phyloP scores from a whole-genome alignment of 2,329 filamentous ascomycete species.

The Didymella glomerata region DNA sequence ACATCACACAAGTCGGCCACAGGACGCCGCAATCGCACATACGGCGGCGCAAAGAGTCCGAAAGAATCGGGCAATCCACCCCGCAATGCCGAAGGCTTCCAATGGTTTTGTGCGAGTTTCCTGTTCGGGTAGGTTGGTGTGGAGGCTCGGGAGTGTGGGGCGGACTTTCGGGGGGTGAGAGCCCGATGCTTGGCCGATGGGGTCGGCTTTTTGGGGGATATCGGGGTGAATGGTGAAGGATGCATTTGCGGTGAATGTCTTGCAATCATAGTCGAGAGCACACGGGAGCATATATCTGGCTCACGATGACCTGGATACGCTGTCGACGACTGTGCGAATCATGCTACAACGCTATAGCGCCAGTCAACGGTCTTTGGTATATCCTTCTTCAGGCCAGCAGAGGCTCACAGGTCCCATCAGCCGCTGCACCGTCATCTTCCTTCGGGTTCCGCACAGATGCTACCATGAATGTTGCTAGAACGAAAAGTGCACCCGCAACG shows the following conservation, averaged over 20 bases:
- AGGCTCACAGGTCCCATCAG: background rate
- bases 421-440: background rate
- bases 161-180: slow-evolving; percentile 14
- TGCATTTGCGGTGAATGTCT: too few species aligned
- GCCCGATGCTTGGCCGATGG: slow-evolving; percentile 11
- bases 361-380: background rate
- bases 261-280: too few species aligned
- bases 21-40: slow-evolving; percentile 2
- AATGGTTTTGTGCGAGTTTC: slow-evolving; percentile 14
- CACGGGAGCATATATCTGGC: background rate
- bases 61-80: slow-evolving; percentile 20
- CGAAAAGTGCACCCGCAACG: slow-evolving; percentile 21
- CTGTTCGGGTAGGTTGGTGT: slow-evolving; percentile 9
- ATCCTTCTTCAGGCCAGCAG: background rate
- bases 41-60: slow-evolving; percentile 10
- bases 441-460: background rate
- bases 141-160: slow-evolving; percentile 7
- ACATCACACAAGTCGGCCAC: slow-evolving; percentile 10
- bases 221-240: background rate
- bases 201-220: slow-evolving; percentile 3
- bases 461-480: slow-evolving; percentile 4
- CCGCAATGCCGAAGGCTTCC: slow-evolving; percentile 23
- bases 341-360: background rate
- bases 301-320: too few species aligned
- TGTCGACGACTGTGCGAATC: background rate